Percentiles rank a stretch among this genome's conserved stretches.
phyloP scores from a whole-genome alignment of 768 basidiomycete species.

The Trametes sanguinea region DNA sequence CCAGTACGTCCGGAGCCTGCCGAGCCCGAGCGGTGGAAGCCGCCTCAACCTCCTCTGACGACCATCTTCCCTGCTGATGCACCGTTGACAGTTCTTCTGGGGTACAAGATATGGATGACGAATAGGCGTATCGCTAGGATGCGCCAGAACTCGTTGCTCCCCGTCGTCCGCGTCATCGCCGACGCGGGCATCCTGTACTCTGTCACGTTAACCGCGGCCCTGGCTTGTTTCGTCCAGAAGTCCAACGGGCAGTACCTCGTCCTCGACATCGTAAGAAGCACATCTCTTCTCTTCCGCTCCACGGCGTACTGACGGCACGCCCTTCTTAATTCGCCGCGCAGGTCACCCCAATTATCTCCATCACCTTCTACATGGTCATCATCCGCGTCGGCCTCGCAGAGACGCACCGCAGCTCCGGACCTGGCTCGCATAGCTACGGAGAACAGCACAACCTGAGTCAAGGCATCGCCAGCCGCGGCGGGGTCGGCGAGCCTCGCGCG shows the following conservation, averaged over 20 bases:
- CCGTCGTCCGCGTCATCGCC: conserved; percentile 28
- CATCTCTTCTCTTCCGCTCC: too few species aligned
- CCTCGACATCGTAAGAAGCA: conserved; percentile 27
- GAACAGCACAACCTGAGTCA: neutral
- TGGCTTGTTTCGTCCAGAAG: conserved; percentile 28
- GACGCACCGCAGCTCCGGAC: neutral
- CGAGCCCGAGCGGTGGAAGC: neutral
- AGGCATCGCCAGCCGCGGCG: neutral
- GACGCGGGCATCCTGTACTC: conserved; percentile 31
- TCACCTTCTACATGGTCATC: conserved; percentile 33
- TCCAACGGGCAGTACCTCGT: conserved; percentile 25
- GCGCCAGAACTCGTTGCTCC: conserved; percentile 19
- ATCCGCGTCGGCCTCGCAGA: conserved; percentile 24
- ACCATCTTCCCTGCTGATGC: neutral
- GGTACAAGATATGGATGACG: conserved; percentile 30
- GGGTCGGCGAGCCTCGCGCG: neutral
- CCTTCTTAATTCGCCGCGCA: neutral
- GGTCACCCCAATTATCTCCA: conserved; percentile 30
- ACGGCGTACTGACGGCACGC: too few species aligned
- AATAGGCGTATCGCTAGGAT: conserved; percentile 10
- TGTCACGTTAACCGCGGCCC: conserved; percentile 25
- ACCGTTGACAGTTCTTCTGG: conserved; percentile 24
- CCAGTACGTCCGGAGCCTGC: conserved; percentile 18
- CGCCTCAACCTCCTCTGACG: too few species aligned
- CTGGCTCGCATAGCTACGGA: neutral